These are phyloP conservation scores for Camelina sativa DNA, from an alignment of 345 rosid genomes.

Conservation along the genomic window DNA sequence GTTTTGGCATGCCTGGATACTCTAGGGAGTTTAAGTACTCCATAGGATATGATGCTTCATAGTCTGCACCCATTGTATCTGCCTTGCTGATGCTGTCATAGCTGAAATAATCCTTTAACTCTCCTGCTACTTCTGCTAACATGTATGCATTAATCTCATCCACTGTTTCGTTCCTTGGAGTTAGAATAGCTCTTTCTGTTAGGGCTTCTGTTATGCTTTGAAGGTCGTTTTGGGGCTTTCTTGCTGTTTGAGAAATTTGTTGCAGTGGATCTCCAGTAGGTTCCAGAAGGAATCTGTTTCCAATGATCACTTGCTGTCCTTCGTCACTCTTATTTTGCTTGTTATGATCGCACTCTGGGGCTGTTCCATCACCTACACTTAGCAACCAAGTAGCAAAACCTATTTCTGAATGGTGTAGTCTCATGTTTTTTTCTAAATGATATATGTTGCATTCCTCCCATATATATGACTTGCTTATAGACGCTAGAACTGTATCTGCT, in stretches of 20 bases:
- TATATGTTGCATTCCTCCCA: too few species aligned
- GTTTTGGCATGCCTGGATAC: neutral
- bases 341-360: too few species aligned
- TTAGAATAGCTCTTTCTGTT: neutral
- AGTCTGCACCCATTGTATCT: neutral
- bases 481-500: too few species aligned
- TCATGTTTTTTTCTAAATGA: too few species aligned
- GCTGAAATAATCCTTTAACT: neutral
- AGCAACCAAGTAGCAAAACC: neutral
- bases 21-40: neutral
- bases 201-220: too few species aligned
- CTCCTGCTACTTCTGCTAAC: neutral
- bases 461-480: too few species aligned
- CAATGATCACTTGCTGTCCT: too few species aligned
- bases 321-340: too few species aligned
- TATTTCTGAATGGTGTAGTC: neutral
- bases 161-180: neutral
- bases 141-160: neutral
- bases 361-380: neutral
- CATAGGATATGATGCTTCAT: neutral
- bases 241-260: neutral
- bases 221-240: neutral
- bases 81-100: neutral
- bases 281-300: too few species aligned
- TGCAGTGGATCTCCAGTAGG: neutral